Evolutionary conservation across 306 rosid genomes (phyloP).

Genomic region (Canavalia gladiata): DNA sequence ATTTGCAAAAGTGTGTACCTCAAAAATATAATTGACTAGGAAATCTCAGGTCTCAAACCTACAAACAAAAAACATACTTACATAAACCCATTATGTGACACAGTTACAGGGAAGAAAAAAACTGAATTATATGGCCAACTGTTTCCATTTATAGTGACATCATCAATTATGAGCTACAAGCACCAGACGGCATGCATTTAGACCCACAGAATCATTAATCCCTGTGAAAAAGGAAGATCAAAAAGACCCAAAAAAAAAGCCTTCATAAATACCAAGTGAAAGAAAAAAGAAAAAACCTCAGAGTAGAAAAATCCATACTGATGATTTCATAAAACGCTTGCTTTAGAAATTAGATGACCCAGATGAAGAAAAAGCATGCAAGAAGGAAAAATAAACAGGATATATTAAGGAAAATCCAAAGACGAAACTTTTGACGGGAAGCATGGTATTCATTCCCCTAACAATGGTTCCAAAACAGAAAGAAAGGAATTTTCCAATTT

Average conservation of each 20-base stretch:
- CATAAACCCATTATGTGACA: slow-evolving; percentile 66
- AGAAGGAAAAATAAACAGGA: slow-evolving; percentile 22
- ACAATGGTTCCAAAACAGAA: slow-evolving; percentile 64
- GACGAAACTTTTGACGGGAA: slow-evolving; percentile 64
- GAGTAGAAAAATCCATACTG: slow-evolving; percentile 46
- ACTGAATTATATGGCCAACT: slow-evolving; percentile 41
- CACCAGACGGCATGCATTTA: slow-evolving; percentile 49
- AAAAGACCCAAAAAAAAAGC: not conserved
- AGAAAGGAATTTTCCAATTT: slow-evolving; percentile 61
- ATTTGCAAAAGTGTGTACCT: slow-evolving; percentile 51
- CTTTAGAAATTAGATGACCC: slow-evolving; percentile 50
- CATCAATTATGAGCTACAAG: slow-evolving; percentile 26
- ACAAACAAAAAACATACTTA: slow-evolving; percentile 76
- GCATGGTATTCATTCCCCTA: slow-evolving; percentile 62
- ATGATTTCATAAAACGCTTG: slow-evolving; percentile 19
- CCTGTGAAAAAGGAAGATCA: slow-evolving; percentile 24
- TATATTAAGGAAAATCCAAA: slow-evolving; percentile 45
- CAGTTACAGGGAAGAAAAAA: slow-evolving; percentile 2
- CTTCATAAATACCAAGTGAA: slow-evolving; percentile 12
- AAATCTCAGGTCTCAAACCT: slow-evolving; percentile 93
- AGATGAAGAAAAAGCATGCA: slow-evolving; percentile 44
- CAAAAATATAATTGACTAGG: slow-evolving; percentile 63
- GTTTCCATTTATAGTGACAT: slow-evolving; percentile 47
- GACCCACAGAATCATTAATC: slow-evolving; percentile 36
- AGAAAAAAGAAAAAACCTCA: slow-evolving; percentile 1